Evolutionary conservation across 805 yeast species (phyloP), one percentile per base, ranked within the genome.

Genomic region (Lipomyces yamanashiensis): DNA sequence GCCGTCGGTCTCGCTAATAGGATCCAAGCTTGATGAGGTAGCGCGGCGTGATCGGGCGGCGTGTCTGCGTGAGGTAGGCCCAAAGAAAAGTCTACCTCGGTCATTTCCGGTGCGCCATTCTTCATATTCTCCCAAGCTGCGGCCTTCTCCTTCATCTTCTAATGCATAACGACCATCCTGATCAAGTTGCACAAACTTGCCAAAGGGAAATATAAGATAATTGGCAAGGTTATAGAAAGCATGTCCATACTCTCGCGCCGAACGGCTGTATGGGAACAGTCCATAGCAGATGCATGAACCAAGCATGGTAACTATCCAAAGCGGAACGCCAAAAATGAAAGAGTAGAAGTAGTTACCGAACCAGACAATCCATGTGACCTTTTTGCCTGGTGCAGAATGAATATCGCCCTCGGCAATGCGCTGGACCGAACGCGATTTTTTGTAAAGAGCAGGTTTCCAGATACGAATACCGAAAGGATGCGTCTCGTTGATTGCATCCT

Each of bases 381-480:
- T 78, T 64, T 83, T 78, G 66, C 83, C 74, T 58, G 81, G 71
- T 17, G 87, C 84, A 53, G 91, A 92, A 75, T 93, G 98, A 69
- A 95, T 90, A 80, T 95, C 99, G 66, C 89, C 89, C 64, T 90
- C 96, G 1, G 98, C 98, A 63, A 90, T 87, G 47, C 86, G 82
- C 70, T 95, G 95, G 39, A 95, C 98, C 3, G 97, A 90, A 72
- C 99, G 86, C 63, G 84, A 83, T 75, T 95, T 95, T 75, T 95
- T 95, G 77, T 95, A 95, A 61, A 95, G 79, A 1, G 98, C 97
- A 0, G 99, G 99, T 73, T 95, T 95, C 99, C 99, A 95, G 71
- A 95, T 90, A 75, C 97, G 88, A 52, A 95, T 93, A 82, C 99
- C 99, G 72, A 95, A 95, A 0, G 99, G 99, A 79, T 95, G 99